phyloP scores from a whole-genome alignment of 192 early-diverging fungal genomes.

The Coemansia sp. region DNA sequence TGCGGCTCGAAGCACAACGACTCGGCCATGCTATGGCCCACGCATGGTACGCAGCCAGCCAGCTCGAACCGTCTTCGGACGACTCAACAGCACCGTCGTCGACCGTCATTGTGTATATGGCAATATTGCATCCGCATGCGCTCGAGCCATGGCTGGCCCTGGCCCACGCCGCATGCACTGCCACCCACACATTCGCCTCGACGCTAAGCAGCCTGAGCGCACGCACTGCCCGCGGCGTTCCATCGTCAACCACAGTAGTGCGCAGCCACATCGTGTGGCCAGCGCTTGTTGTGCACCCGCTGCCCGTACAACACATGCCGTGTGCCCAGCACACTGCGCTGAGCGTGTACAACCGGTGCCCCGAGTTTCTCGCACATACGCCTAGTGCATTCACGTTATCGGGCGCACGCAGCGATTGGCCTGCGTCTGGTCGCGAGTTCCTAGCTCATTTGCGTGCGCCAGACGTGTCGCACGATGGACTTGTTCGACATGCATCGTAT shows the following conservation, averaged over 20 bases:
- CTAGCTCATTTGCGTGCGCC: background rate
- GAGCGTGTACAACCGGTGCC: slow-evolving; percentile 40
- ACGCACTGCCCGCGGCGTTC: slow-evolving; percentile 28
- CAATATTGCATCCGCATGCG: slow-evolving; percentile 25
- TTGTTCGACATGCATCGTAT: slow-evolving; percentile 27
- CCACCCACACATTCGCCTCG: slow-evolving; percentile 21
- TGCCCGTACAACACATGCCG: slow-evolving; percentile 22
- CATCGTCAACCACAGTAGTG: slow-evolving; percentile 8
- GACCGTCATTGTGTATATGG: slow-evolving; percentile 38
- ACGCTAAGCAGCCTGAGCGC: slow-evolving; percentile 26
- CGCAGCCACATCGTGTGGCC: slow-evolving; percentile 28
- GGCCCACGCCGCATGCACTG: slow-evolving; percentile 22
- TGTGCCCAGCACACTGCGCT: slow-evolving; percentile 27
- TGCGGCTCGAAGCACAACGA: slow-evolving; percentile 27
- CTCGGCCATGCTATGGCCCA: slow-evolving; percentile 34
- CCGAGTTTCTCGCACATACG: background rate
- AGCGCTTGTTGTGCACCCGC: slow-evolving; percentile 37
- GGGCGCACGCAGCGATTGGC: background rate
- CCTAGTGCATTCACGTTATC: background rate
- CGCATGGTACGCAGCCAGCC: slow-evolving; percentile 39
- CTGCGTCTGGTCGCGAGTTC: background rate
- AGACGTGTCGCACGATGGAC: background rate
- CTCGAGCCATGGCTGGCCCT: slow-evolving; percentile 35
- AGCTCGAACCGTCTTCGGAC: slow-evolving; percentile 29
- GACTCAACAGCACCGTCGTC: slow-evolving; percentile 13